Conservation (phyloP, 805 yeast species). For the Barnettozyma pratensis region DNA sequence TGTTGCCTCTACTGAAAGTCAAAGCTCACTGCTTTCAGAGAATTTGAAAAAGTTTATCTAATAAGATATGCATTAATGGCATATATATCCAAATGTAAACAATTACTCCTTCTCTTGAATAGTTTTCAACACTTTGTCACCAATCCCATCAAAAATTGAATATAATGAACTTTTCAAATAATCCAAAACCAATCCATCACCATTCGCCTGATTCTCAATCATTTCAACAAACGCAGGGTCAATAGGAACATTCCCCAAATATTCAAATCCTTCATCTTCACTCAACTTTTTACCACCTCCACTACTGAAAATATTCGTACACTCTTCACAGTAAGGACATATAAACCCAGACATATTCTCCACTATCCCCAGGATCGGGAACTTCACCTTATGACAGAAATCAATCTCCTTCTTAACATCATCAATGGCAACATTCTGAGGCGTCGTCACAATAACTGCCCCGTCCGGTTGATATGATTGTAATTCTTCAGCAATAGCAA, state of each 20-base stretch:
- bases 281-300: conserved; percentile 87
- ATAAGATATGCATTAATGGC: background rate
- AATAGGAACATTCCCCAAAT: conserved; percentile 85
- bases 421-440: conserved; percentile 88
- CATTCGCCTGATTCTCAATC: conserved; percentile 55
- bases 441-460: conserved; percentile 93
- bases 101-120: conserved; percentile 21
- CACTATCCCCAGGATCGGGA: conserved; percentile 75
- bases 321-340: conserved; percentile 90
- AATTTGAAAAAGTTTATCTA: conserved; percentile 8
- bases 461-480: conserved; percentile 74
- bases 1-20: background rate
- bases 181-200: conserved; percentile 28
- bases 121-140: conserved; percentile 26
- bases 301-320: conserved; percentile 84
- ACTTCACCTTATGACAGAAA: conserved; percentile 82
- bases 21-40: conserved; percentile 1
- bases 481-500: conserved; percentile 90
- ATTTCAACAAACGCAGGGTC: conserved; percentile 88
- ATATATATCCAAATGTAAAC: background rate
- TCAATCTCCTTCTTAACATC: conserved; percentile 94
- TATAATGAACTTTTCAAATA: conserved; percentile 30
- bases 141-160: conserved; percentile 43
- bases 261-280: conserved; percentile 53
- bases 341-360: conserved; percentile 97